Evolutionary conservation across 768 basidiomycete genomes (phyloP).

Genomic region (Imleria badia): DNA sequence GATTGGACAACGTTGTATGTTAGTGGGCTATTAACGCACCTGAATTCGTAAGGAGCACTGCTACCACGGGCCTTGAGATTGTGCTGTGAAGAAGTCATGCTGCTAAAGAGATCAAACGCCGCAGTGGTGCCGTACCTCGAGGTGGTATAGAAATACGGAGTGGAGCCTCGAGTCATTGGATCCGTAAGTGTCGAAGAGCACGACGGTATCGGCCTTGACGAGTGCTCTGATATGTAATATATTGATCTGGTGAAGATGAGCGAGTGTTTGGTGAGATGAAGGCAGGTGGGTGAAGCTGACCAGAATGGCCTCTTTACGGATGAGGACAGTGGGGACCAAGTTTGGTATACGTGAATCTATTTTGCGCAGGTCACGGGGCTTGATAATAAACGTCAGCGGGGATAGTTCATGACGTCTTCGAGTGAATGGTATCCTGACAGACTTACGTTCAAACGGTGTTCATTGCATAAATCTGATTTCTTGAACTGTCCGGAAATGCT

Average conservation of each 20-base stretch:
- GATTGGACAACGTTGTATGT: conserved; percentile 9
- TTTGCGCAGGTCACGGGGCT: conserved; percentile 96
- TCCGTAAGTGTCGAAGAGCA: conserved; percentile 91
- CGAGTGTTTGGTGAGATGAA: conserved; percentile 4
- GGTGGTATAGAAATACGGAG: conserved; percentile 83
- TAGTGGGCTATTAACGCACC: conserved; percentile 43
- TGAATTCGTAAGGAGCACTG: conserved; percentile 84
- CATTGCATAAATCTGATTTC: conserved; percentile 82
- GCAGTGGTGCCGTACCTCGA: conserved; percentile 55
- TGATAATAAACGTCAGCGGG: conserved; percentile 25
- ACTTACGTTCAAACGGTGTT: conserved; percentile 88
- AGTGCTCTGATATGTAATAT: conserved; percentile 94
- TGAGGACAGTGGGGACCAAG: conserved; percentile 90
- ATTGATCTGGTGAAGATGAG: conserved; percentile 59
- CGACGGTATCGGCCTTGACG: conserved; percentile 88
- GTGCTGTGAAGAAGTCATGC: conserved; percentile 50
- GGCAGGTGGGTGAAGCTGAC: conserved; percentile 45
- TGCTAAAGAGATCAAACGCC: conserved; percentile 7
- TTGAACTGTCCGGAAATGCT: conserved; percentile 89
- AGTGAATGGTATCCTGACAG: conserved; percentile 12
- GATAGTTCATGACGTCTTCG: conserved; percentile 17
- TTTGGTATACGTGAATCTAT: conserved; percentile 94
- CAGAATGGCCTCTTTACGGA: conserved; percentile 83
- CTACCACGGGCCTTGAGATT: conserved; percentile 73
- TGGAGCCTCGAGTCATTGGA: conserved; percentile 83